phyloP scores from a whole-genome alignment of 2,329 filamentous ascomycete species.

The Chaetomiaceae sp. region DNA sequence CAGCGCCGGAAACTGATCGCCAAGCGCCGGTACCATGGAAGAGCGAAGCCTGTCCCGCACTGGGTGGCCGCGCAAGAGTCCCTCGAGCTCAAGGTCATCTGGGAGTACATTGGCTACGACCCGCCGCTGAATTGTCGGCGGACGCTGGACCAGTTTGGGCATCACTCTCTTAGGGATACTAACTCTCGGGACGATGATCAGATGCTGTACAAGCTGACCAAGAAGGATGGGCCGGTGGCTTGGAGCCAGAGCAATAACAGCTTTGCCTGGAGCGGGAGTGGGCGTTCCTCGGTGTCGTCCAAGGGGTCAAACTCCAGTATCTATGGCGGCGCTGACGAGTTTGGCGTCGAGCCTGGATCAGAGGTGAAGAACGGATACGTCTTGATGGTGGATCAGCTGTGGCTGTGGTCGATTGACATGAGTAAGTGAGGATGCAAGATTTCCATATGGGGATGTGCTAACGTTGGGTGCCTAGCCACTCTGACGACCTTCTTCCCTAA shows the following conservation, averaged over 20 bases:
- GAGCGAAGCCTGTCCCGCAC: conserved; percentile 52
- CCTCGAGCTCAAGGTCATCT: conserved; percentile 56
- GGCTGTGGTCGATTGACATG: conserved; percentile 55
- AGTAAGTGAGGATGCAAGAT: conserved; percentile 35
- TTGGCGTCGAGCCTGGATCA: conserved; percentile 26
- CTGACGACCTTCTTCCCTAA: conserved; percentile 53
- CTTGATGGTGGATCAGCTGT: conserved; percentile 64
- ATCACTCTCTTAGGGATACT: conserved; percentile 58
- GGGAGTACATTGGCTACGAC: conserved; percentile 58
- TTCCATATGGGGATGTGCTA: neutral
- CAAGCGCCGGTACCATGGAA: conserved; percentile 48
- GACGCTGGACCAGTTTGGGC: conserved; percentile 60
- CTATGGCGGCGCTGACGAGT: conserved; percentile 29
- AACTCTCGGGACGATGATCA: conserved; percentile 60
- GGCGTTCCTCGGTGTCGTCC: conserved; percentile 9
- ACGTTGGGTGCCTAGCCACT: conserved; percentile 36
- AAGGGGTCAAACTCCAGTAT: conserved; percentile 8
- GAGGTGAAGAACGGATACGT: conserved; percentile 47
- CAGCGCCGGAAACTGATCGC: conserved; percentile 52
- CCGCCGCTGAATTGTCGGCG: conserved; percentile 58
- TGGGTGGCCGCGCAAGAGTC: conserved; percentile 51
- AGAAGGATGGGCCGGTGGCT: conserved; percentile 34
- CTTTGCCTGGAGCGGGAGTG: neutral
- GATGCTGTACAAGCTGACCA: conserved; percentile 63
- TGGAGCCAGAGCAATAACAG: neutral